Evolutionary conservation across 805 yeast genomes (phyloP), one percentile per base, ranked within the genome.

Genomic region (Teunomyces lycoperdinae): DNA sequence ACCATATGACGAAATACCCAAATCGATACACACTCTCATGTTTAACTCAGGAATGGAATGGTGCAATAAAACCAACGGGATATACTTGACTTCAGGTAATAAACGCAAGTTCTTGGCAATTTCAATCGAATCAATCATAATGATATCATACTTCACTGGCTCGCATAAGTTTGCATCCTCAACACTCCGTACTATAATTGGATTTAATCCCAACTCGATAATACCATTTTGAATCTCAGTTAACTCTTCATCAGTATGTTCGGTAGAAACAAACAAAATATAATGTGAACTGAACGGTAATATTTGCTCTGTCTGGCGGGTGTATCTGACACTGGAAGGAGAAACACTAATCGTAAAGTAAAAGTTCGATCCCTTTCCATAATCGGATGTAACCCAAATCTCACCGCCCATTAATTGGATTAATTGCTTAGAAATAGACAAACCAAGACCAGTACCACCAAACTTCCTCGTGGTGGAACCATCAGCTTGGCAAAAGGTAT

Each of bases 391-490:
- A 26, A 89, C 96, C 96, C 96, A 88, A 52, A 89, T 88, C 53
- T 86, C 92, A 62, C 96, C 96, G 38, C 96, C 96, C 96, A 89
- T 89, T 54, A 89, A 76, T 59, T 87, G 91, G 60, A 89, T 89
- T 56, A 89, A 76, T 58, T 88, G 89, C 64, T 87, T 88, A 8
- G 96, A 89, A 64, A 89, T 89, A 2, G 95, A 87, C 47, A 89
- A 74, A 13, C 96, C 96, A 41, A 89, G 74, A 53, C 96, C 96
- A 3, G 96, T 89, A 60, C 96, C 96, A 58, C 96, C 96, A 63
- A 89, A 89, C 66, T 88, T 88, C 63, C 96, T 79, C 1, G 96
- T 89, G 2, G 96, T 89, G 4, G 96, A 87, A 36, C 96, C 96
- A 68, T 89, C 96, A 7, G 96, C 96, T 65, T 89, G 96, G 56